These are phyloP conservation scores for Boletus speciosus DNA, from an alignment of 768 basidiomycete species.

Conservation along the genomic window DNA sequence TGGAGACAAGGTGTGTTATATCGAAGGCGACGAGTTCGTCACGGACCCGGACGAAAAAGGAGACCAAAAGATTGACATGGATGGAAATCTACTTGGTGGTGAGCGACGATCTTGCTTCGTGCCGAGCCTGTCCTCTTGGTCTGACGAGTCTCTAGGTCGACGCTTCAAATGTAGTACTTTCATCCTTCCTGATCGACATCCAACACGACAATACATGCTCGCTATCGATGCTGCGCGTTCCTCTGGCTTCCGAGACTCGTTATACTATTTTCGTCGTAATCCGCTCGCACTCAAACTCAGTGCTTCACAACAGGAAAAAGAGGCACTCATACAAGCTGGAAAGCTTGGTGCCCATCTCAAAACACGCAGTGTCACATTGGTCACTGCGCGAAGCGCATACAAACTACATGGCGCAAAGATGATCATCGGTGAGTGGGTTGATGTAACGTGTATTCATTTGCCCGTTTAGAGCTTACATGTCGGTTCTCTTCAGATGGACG, in stretches of 20 bases:
- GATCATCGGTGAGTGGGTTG: slow-evolving; percentile 61
- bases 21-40: slow-evolving; percentile 87
- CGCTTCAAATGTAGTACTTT: slow-evolving; percentile 90
- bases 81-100: slow-evolving; percentile 86
- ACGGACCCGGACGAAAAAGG: slow-evolving; percentile 83
- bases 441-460: neutral
- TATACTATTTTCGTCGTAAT: slow-evolving; percentile 97
- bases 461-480: neutral
- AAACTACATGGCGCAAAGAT: slow-evolving; percentile 93
- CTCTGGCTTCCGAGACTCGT: slow-evolving; percentile 92
- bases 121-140: neutral
- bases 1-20: slow-evolving; percentile 68
- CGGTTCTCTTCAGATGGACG: slow-evolving; percentile 59
- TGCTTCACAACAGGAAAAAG: slow-evolving; percentile 87
- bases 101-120: slow-evolving; percentile 25
- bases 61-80: slow-evolving; percentile 84
- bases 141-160: slow-evolving; percentile 51
- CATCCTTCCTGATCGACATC: slow-evolving; percentile 77
- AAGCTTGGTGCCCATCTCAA: slow-evolving; percentile 86
- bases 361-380: slow-evolving; percentile 89
- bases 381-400: slow-evolving; percentile 89
- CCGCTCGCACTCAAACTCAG: slow-evolving; percentile 87
- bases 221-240: slow-evolving; percentile 97
- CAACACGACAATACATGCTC: slow-evolving; percentile 85
- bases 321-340: slow-evolving; percentile 83